Evolutionary conservation across 768 basidiomycete species (phyloP), one percentile per base, ranked within the genome.

Genomic region (Boletales sp.): DNA sequence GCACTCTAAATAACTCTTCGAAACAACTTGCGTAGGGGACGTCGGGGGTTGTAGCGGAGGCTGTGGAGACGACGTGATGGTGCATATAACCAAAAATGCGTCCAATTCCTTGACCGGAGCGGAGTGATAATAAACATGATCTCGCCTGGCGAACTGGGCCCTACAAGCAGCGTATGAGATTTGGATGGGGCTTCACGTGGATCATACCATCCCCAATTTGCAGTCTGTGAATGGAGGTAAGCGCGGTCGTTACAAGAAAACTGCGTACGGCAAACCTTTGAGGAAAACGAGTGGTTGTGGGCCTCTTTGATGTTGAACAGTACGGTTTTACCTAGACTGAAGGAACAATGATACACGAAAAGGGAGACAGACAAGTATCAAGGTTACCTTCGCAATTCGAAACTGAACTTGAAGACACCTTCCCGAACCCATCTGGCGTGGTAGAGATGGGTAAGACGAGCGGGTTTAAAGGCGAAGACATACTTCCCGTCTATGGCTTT

Each of bases 141-240:
- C 89, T 57, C 90, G 74, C 48, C 80, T 79, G 35, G 87, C 82
- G 65, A 93, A 94, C 63, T 89, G 86, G 1, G 87, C 83, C 86
- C 84, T 86, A 43, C 4, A 46, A 31, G 38, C 37, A 34, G 37
- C 38, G 29, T 17, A 30, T 51, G n/a, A 62, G 48, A 29, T 2
- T 6, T 4, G 42, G 24, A 32, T 21, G n/a, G 6, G 30, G 24
- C 49, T 34, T 47, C 44, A 38, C 52, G 42, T 32, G 18, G 29
- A 43, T 12, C 59, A 43, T 77, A 86, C 88, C 90, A 93, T 66
- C 88, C 89, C 90, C 89, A 91, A 59, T 91, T 92, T 27, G 86
- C 86, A 12, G 89, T 86, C 84, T 87, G 50, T 42, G 11, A 42
- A 14, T 19, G 31, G 30, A 17, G 13, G 27, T 62, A 45, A 69